These are phyloP conservation scores for Cladorrhinum samala DNA, from an alignment of 495 filamentous ascomycete genomes.

Conservation along the genomic window DNA sequence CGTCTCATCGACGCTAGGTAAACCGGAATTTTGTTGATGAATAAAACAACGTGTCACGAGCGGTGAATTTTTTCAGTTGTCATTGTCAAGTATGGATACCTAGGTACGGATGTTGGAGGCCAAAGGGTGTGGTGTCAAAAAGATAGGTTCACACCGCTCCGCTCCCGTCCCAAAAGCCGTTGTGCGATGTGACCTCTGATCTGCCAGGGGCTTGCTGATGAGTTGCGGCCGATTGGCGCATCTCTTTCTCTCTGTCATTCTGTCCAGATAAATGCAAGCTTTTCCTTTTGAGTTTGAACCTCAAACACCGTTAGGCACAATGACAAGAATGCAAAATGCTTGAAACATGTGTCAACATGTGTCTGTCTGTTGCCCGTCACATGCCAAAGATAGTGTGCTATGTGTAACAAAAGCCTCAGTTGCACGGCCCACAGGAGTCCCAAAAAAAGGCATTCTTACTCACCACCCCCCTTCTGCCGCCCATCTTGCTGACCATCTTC, in stretches of 20 bases:
- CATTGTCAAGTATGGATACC: neutral
- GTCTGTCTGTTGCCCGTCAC: neutral
- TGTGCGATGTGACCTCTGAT: neutral
- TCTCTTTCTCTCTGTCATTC: neutral
- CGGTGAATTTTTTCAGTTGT: slow-evolving; percentile 7
- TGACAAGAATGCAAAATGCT: slow-evolving; percentile 2
- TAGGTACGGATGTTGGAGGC: neutral
- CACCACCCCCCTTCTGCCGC: neutral
- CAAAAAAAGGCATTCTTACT: neutral
- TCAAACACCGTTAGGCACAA: slow-evolving; percentile 2
- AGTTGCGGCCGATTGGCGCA: neutral
- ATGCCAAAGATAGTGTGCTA: slow-evolving; percentile 7
- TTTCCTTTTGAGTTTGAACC: neutral
- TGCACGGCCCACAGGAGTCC: neutral
- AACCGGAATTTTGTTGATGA: too few relatives aligned
- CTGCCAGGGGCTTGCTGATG: too few relatives aligned
- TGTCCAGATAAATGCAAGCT: neutral
- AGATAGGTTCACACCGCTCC: slow-evolving; percentile 8
- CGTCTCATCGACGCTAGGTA: too few relatives aligned
- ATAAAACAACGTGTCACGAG: too few relatives aligned
- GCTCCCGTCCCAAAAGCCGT: neutral
- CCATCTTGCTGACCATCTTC: neutral
- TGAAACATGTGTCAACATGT: slow-evolving; percentile 8
- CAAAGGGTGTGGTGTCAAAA: slow-evolving; percentile 7
- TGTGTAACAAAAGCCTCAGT: slow-evolving; percentile 6